Percentiles rank a stretch among this genome's conserved stretches.
Evolutionary conservation across 2,329 filamentous ascomycete genomes (phyloP).

Genomic region (Epichloe coenophiala): DNA sequence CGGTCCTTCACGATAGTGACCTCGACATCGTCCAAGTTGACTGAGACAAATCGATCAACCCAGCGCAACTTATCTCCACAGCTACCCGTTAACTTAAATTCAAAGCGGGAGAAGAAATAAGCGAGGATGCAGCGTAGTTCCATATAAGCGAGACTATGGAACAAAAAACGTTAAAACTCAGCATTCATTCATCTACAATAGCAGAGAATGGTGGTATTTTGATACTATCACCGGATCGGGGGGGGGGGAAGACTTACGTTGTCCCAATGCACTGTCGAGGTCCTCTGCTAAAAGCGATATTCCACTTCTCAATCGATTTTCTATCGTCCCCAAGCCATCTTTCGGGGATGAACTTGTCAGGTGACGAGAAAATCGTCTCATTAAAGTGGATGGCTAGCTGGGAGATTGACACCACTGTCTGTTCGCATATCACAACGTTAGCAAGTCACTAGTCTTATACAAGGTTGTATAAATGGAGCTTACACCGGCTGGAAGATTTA

Average conservation of each 20-base stretch:
- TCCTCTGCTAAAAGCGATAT: background rate
- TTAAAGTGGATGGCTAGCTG: background rate
- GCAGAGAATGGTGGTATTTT: too few species aligned
- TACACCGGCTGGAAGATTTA: background rate
- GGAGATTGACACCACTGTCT: background rate
- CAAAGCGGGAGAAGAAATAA: constrained; percentile 2
- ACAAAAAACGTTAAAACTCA: too few species aligned
- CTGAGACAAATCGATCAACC: constrained; percentile 2
- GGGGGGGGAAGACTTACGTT: background rate
- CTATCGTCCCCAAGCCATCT: background rate
- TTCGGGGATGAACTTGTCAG: background rate
- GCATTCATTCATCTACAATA: too few species aligned
- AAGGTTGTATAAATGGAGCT: background rate
- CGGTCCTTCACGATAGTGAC: background rate
- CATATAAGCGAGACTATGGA: background rate
- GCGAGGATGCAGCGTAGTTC: background rate
- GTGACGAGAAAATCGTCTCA: background rate
- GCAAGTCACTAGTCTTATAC: too few species aligned
- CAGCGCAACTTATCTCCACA: background rate
- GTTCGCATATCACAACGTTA: too few species aligned
- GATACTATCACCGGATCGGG: too few species aligned
- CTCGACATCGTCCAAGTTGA: background rate
- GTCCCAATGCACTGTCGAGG: background rate
- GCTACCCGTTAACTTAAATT: background rate
- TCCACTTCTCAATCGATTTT: background rate